These are phyloP conservation scores for Psidium guajava DNA, from an alignment of 345 rosid species.

Conservation along the genomic window DNA sequence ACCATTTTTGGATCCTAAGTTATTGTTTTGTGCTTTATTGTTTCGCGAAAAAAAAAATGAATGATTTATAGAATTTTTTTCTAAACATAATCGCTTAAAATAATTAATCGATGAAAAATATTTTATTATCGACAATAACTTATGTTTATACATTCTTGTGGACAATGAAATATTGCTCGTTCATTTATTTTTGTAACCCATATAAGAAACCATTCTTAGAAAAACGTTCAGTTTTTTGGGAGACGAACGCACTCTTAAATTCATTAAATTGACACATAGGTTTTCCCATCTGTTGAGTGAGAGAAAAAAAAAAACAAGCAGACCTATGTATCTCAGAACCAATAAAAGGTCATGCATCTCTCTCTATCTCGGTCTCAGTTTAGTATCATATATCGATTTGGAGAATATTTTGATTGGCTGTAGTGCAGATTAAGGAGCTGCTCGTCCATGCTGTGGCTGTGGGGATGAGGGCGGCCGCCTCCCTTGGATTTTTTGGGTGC, in stretches of 20 bases:
- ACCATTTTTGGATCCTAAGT: neutral
- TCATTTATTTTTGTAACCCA: neutral
- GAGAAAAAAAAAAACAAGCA: neutral
- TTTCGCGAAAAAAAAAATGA: accelerated
- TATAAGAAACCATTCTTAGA: neutral
- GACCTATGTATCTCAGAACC: neutral
- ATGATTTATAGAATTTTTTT: neutral
- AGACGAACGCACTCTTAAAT: too few relatives aligned
- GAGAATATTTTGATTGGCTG: too few relatives aligned
- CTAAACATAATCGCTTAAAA: neutral
- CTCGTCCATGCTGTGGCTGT: too few relatives aligned
- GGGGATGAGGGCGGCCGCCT: too few relatives aligned
- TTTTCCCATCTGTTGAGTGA: neutral
- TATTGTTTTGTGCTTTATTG: neutral
- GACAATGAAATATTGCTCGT: neutral
- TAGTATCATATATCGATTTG: too few relatives aligned
- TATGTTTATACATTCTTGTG: neutral
- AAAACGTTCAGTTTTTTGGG: neutral
- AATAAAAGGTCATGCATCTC: too few relatives aligned
- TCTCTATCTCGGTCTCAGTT: too few relatives aligned
- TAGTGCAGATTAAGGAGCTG: too few relatives aligned
- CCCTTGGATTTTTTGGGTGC: too few relatives aligned
- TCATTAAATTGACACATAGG: neutral
- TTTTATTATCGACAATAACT: too few relatives aligned
- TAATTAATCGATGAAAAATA: neutral